phyloP scores from a whole-genome alignment of 257 asterid genomes.

The Solanum etuberosum region DNA sequence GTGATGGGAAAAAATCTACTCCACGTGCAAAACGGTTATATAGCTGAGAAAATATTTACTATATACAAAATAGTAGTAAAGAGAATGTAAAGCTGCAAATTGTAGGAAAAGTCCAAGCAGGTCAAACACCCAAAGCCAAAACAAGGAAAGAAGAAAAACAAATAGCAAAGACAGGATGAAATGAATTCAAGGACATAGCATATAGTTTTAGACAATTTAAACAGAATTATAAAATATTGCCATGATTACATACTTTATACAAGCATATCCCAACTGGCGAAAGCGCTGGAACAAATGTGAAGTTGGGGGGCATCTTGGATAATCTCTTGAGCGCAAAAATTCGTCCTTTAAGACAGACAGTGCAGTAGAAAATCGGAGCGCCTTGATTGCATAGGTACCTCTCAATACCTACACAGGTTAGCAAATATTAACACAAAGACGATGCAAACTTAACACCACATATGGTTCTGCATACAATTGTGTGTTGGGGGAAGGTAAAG shows the following conservation, averaged over 20 bases:
- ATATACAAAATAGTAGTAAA: neutral
- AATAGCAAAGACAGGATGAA: neutral
- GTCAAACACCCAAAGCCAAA: neutral
- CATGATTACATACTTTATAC: slow-evolving; percentile 51
- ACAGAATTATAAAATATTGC: neutral
- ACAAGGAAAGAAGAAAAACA: neutral
- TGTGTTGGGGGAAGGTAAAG: neutral
- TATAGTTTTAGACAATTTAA: neutral
- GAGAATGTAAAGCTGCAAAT: neutral
- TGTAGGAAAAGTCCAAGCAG: neutral
- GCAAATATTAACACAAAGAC: slow-evolving; percentile 6
- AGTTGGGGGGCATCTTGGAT: slow-evolving; percentile 96
- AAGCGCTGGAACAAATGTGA: slow-evolving; percentile 97
- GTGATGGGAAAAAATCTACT: neutral
- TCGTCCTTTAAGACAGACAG: slow-evolving; percentile 90
- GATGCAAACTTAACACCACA: neutral
- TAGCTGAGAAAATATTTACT: neutral
- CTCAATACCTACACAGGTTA: slow-evolving; percentile 60
- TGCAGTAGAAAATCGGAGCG: slow-evolving; percentile 98
- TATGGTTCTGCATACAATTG: neutral
- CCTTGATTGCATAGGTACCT: slow-evolving; percentile 86
- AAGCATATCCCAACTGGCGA: slow-evolving; percentile 96
- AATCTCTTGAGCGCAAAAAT: slow-evolving; percentile 92
- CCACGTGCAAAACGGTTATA: neutral
- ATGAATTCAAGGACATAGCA: neutral